Evolutionary conservation across 768 basidiomycete genomes (phyloP).

Genomic region (Cantharellus cinnabarinus): DNA sequence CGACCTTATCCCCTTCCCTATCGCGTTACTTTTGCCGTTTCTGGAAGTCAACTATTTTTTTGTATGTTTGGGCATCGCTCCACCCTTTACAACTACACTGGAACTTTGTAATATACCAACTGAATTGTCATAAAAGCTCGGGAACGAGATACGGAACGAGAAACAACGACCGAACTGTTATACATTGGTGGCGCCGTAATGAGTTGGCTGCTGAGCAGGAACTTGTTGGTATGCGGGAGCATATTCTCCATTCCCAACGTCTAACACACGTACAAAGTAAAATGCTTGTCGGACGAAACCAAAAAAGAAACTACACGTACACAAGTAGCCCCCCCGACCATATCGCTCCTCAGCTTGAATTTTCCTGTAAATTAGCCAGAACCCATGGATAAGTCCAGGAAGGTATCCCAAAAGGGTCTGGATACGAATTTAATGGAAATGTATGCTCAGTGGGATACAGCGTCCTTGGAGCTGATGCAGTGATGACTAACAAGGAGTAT

Average conservation of each 20-base stretch:
- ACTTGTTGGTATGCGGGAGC: not conserved
- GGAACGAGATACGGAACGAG: no score
- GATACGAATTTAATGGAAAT: not conserved
- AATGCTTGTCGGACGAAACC: not conserved
- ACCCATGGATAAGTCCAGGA: conserved; percentile 54
- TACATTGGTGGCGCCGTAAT: not conserved
- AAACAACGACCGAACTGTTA: not conserved
- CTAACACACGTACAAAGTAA: not conserved
- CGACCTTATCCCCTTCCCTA: no score
- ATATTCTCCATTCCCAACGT: not conserved
- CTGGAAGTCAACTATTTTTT: no score
- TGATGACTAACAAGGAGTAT: conserved; percentile 26
- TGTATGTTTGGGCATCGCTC: no score
- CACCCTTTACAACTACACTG: no score
- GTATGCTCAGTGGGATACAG: not conserved
- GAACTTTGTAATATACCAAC: no score
- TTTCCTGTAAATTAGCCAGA: conserved; percentile 81
- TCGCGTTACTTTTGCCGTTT: no score
- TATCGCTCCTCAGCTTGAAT: conserved; percentile 49
- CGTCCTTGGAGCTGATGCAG: not conserved
- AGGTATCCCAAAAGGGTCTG: conserved; percentile 36
- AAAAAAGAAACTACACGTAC: conserved; percentile 24
- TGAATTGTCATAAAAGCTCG: no score
- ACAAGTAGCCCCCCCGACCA: conserved; percentile 53
- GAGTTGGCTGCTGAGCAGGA: not conserved